These are phyloP conservation scores for Penicillium tannophilum DNA, from an alignment of 495 filamentous ascomycete genomes.

Conservation along the genomic window DNA sequence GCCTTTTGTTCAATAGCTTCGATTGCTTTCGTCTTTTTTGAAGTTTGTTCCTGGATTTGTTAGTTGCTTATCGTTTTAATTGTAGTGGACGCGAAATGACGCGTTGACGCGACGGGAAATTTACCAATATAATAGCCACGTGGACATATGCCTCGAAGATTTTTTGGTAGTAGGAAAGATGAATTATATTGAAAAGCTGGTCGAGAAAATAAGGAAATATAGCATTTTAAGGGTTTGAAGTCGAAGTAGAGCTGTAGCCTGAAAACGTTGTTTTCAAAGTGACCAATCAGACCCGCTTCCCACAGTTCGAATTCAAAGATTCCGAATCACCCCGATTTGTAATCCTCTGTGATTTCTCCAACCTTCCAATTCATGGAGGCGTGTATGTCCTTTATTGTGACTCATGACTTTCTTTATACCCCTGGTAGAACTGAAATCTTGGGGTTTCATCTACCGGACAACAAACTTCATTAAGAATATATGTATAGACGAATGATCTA, in stretches of 20 bases:
- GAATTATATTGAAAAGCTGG: not conserved
- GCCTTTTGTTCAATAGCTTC: not conserved
- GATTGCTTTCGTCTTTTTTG: not conserved
- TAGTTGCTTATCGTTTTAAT: not conserved
- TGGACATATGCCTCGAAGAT: not conserved
- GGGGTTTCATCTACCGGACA: no score
- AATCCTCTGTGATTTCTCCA: not conserved
- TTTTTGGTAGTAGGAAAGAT: not conserved
- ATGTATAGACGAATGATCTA: no score
- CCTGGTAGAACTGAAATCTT: no score
- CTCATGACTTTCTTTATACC: not conserved
- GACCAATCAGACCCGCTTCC: constrained; percentile 29
- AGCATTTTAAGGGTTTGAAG: not conserved
- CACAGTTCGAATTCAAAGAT: not conserved
- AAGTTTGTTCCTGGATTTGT: not conserved
- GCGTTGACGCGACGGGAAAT: constrained; percentile 4
- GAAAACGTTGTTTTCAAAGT: constrained; percentile 30
- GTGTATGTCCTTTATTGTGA: not conserved
- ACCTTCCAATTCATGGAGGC: no score
- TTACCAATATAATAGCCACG: not conserved
- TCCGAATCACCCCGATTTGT: not conserved
- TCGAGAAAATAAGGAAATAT: not conserved
- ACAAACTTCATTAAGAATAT: no score
- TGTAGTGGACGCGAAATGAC: constrained; percentile 7
- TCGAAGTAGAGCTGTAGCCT: constrained; percentile 3